Evolutionary conservation across 495 filamentous ascomycete species (phyloP).

Genomic region (Penicillium ochrochloron): DNA sequence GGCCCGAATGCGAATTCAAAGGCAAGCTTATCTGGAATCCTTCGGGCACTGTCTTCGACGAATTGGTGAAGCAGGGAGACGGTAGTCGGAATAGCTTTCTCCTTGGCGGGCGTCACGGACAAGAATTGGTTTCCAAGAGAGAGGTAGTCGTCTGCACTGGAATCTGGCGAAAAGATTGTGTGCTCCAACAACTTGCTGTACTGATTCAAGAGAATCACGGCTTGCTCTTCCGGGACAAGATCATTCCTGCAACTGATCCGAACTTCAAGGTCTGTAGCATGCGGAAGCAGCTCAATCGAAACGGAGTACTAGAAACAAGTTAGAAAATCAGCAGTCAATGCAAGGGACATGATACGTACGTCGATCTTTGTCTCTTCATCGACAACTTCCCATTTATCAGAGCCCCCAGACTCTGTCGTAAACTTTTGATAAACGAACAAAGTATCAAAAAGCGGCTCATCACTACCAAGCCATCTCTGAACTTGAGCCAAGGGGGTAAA

Average conservation of each 20-base stretch:
- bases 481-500: constrained; percentile 69
- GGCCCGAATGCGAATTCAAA: constrained; percentile 46
- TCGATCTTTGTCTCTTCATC: constrained; percentile 62
- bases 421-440: constrained; percentile 79
- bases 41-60: constrained; percentile 48
- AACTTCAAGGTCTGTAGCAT: constrained; percentile 50
- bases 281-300: constrained; percentile 73
- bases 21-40: constrained; percentile 44
- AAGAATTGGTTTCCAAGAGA: constrained; percentile 32
- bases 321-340: background rate
- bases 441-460: constrained; percentile 73
- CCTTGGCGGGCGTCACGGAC: constrained; percentile 55
- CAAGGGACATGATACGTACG: constrained; percentile 38
- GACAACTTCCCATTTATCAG: constrained; percentile 48
- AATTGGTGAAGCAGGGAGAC: constrained; percentile 43
- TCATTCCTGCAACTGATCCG: constrained; percentile 64
- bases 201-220: constrained; percentile 41
- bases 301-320: constrained; percentile 57
- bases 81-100: constrained; percentile 27
- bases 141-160: constrained; percentile 23
- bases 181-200: constrained; percentile 36
- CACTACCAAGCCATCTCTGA: constrained; percentile 65
- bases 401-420: constrained; percentile 17
- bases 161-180: constrained; percentile 32
- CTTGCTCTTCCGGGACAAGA: constrained; percentile 66